phyloP scores from a whole-genome alignment of 2,329 filamentous ascomycete species.

The Stenocarpella maydis region DNA sequence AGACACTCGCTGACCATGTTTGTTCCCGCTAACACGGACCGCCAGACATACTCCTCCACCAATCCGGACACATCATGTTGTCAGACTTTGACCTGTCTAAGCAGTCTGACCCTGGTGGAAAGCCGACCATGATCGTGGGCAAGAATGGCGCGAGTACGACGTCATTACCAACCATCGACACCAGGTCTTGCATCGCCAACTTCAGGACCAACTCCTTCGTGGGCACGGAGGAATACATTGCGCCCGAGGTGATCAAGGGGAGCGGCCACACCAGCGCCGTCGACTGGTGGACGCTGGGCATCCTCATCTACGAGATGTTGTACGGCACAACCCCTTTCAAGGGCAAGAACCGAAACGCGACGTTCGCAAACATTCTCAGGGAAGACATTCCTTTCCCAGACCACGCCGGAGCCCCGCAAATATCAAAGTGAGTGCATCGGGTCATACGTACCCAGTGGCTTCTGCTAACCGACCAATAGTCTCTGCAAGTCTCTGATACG shows the following conservation, averaged over 20 bases:
- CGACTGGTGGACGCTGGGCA: conserved; percentile 99
- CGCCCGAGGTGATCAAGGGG: conserved; percentile 97
- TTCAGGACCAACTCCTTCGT: conserved; percentile 99
- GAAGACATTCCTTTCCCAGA: conserved; percentile 98
- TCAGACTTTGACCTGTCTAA: conserved; percentile 99
- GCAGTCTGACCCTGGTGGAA: conserved; percentile 94
- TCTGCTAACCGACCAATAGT: conserved; percentile 54
- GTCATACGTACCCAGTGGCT: neutral
- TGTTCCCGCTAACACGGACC: conserved; percentile 47
- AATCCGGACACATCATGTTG: conserved; percentile 99
- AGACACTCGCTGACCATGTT: conserved; percentile 25
- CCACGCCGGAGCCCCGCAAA: conserved; percentile 80
- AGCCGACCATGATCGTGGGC: conserved; percentile 96
- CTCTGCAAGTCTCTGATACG: conserved; percentile 96
- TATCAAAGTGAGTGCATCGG: conserved; percentile 79
- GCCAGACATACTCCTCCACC: conserved; percentile 92
- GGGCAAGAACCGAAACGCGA: conserved; percentile 97
- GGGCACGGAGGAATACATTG: conserved; percentile 98
- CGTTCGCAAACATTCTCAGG: conserved; percentile 94
- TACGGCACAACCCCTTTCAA: conserved; percentile 99
- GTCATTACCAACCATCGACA: conserved; percentile 95
- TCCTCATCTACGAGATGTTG: conserved; percentile 98
- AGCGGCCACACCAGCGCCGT: conserved; percentile 98
- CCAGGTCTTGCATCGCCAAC: conserved; percentile 96
- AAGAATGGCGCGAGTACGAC: conserved; percentile 87